Evolutionary conservation across 2,329 filamentous ascomycete genomes (phyloP).

Genomic region (Neonectria hederae): DNA sequence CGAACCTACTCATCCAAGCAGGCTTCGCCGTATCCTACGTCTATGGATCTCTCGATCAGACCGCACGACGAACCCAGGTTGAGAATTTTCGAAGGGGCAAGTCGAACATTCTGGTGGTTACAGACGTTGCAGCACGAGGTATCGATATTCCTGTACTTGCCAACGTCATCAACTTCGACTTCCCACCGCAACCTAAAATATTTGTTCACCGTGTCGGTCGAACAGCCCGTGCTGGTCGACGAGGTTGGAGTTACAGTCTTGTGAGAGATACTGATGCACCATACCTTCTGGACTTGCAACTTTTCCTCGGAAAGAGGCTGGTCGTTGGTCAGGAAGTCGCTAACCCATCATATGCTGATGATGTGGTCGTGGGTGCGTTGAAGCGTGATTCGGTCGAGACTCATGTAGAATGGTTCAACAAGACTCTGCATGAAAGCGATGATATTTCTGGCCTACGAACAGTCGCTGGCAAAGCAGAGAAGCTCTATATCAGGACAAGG

Average conservation of each 20-base stretch:
- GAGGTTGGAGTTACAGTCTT: conserved; percentile 95
- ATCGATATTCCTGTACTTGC: conserved; percentile 96
- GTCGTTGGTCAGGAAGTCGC: conserved; percentile 75
- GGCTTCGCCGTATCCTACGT: conserved; percentile 94
- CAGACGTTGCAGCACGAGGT: conserved; percentile 94
- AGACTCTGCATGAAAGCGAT: conserved; percentile 76
- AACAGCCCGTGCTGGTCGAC: conserved; percentile 91
- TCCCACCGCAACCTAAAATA: conserved; percentile 94
- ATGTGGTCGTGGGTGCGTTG: conserved; percentile 84
- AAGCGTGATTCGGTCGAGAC: conserved; percentile 77
- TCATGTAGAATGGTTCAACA: conserved; percentile 84
- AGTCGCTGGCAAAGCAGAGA: conserved; percentile 89
- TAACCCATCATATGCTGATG: conserved; percentile 77
- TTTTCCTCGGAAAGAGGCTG: conserved; percentile 89
- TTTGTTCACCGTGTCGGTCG: conserved; percentile 96
- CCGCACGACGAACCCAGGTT: conserved; percentile 89
- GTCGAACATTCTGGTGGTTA: conserved; percentile 92
- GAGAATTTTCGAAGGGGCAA: conserved; percentile 86
- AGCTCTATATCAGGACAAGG: conserved; percentile 87
- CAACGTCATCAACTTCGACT: conserved; percentile 99
- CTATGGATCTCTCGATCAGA: conserved; percentile 94
- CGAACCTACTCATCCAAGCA: conserved; percentile 78
- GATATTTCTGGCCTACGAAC: conserved; percentile 76
- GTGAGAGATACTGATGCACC: conserved; percentile 88
- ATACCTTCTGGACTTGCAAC: conserved; percentile 91